Evolutionary conservation across 768 basidiomycete genomes (phyloP).

Genomic region (Tulasnella sp.): DNA sequence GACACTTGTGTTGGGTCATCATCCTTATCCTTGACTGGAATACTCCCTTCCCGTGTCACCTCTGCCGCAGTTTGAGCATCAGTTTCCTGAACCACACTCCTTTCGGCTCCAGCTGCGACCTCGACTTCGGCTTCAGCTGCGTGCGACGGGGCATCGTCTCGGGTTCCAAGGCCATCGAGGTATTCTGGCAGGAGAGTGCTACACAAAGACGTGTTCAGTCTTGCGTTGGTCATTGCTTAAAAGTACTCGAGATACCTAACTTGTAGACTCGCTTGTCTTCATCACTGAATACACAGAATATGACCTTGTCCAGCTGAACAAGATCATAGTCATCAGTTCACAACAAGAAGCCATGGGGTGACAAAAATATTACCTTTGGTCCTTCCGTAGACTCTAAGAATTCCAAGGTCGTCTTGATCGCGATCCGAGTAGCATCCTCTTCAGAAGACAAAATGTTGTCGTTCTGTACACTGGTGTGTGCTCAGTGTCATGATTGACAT

Average conservation of each 20-base stretch:
- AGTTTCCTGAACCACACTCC: no score
- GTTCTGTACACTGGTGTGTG: not conserved
- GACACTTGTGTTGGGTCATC: no score
- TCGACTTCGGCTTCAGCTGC: not conserved
- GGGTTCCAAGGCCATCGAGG: not conserved
- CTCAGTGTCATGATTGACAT: not conserved
- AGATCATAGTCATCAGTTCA: not conserved
- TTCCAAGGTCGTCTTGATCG: slow-evolving; percentile 44
- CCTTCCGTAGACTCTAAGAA: slow-evolving; percentile 46
- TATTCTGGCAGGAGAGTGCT: not conserved
- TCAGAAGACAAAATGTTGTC: no score
- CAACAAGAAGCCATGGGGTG: slow-evolving; percentile 8
- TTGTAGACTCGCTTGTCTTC: slow-evolving; percentile 52
- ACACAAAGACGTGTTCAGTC: not conserved
- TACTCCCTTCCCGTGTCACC: no score
- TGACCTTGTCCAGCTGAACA: slow-evolving; percentile 46
- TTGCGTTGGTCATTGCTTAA: not conserved
- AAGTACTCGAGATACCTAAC: slow-evolving; percentile 32
- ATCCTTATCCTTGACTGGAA: no score
- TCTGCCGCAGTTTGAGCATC: no score
- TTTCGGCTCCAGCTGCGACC: not conserved
- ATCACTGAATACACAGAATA: slow-evolving; percentile 65
- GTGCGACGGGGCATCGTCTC: not conserved
- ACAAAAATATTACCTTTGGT: slow-evolving; percentile 25
- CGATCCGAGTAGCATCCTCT: slow-evolving; percentile 56